Base-by-base conservation (phyloP, 768 basidiomycete species). In the Scleroderma citrinum region DNA sequence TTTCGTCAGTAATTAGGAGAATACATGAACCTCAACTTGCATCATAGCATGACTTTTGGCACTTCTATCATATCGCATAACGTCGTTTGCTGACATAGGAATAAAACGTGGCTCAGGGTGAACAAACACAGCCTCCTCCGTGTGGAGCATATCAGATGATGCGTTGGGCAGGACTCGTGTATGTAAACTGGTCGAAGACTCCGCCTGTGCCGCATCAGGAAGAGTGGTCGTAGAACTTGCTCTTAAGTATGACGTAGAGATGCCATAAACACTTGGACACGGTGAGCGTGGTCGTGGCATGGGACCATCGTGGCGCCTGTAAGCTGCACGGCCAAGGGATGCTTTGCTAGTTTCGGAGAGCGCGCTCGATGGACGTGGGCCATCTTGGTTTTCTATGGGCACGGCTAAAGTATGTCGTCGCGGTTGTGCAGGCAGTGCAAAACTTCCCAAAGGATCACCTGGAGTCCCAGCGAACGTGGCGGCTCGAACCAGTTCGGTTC, bases 41-140 rank as follows among this genome's bases (percentile, higher is more conserved):
- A 55, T 55, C 51, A 55, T 49, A 7, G 47, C 39, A 43, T 48
- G 47, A 31, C 42, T 48, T 26, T 48, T 48, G 5, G 51, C 38
- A 31, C 32, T 48, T 37, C 54, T 47, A 52, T 55, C 54, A 37
- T 52, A 55, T 14, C 54, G 51, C 29, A 48, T 55, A 17, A 55
- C 51, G 32, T 51, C 54, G 44, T 53, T 52, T 16, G 54, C 51
- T 31, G 54, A 49, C 54, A 55, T 55, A 11, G 54, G 54, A 20
- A 39, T 48, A 37, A 49, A 48, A 36, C 51, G 54, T 29, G 54
- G 54, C 29, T 51, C 54, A 45, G 26, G 48, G n/a, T 32, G 44
- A 14, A 49, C 20, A 31, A 38, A 44, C 35, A 41, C 50, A 44
- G 50, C 45, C 23, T 51, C 40, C 5, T 47, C 45, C 16, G 41